A percentile compares a stretch with the other conserved stretches of the same genome.
Conservation (phyloP, 2,329 filamentous ascomycete genomes). For the Fusarium marasasianum region DNA sequence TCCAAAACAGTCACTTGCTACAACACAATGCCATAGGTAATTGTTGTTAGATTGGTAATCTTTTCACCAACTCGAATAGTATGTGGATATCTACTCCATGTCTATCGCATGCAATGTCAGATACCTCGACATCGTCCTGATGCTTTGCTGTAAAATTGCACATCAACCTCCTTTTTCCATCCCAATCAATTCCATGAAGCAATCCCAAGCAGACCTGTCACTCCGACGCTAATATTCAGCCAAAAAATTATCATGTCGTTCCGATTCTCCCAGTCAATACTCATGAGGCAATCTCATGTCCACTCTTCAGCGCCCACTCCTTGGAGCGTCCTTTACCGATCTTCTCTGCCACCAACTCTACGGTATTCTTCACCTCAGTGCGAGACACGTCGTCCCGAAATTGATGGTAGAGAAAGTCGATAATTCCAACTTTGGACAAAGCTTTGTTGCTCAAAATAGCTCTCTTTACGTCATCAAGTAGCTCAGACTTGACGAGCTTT, state of each 20-base stretch:
- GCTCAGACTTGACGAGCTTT: constrained; percentile 51
- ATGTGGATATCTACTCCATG: constrained; percentile 27
- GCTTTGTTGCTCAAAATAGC: constrained; percentile 53
- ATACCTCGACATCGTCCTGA: constrained; percentile 17
- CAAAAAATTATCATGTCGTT: constrained; percentile 34
- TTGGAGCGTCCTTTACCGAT: constrained; percentile 50
- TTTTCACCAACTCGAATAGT: constrained; percentile 8
- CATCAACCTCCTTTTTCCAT: constrained; percentile 24
- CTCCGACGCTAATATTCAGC: constrained; percentile 43
- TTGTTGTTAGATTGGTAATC: constrained; percentile 5
- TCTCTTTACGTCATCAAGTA: constrained; percentile 54
- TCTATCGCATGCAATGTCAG: constrained; percentile 25
- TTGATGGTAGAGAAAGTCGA: constrained; percentile 53
- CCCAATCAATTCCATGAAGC: constrained; percentile 29
- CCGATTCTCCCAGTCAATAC: constrained; percentile 6
- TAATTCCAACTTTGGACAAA: constrained; percentile 53
- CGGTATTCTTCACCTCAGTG: constrained; percentile 54
- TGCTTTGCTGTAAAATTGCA: constrained; percentile 21
- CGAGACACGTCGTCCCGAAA: constrained; percentile 51
- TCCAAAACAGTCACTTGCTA: not conserved
- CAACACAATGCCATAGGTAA: not conserved
- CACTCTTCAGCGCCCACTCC: constrained; percentile 53
- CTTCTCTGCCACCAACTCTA: constrained; percentile 54
- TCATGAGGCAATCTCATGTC: constrained; percentile 48
- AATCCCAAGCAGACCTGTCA: constrained; percentile 35